phyloP scores from a whole-genome alignment of 228 moss, liverwort and hornwort genomes.

The Sphagnum fallax region DNA sequence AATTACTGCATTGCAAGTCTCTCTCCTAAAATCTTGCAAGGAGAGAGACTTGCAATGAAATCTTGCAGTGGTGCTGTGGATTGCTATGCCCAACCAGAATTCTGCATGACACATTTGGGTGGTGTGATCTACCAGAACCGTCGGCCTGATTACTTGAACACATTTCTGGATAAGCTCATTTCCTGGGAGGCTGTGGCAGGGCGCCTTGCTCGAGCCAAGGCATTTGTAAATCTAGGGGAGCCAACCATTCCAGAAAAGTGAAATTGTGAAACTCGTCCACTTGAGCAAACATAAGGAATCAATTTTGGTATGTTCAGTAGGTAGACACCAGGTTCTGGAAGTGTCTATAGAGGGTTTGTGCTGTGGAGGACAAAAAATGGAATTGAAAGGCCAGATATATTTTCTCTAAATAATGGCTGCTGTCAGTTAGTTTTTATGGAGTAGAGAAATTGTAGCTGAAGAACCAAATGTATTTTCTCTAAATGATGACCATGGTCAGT shows the following conservation, averaged over 20 bases:
- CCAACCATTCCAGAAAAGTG: conserved; percentile 62
- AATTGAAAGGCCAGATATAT: no score
- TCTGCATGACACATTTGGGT: background rate
- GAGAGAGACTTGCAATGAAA: background rate
- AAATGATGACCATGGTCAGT: no score
- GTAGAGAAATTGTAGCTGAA: no score
- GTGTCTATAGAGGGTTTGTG: no score
- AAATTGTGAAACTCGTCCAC: background rate
- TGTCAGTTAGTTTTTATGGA: no score
- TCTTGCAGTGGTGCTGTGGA: background rate
- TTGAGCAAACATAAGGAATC: no score
- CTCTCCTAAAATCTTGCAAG: background rate
- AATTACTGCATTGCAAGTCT: background rate
- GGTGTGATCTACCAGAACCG: conserved; percentile 40
- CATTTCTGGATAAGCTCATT: conserved; percentile 56
- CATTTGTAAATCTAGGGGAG: conserved; percentile 66
- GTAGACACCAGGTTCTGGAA: no score
- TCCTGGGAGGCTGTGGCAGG: conserved; percentile 62
- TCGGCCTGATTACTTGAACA: conserved; percentile 57
- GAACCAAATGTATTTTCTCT: no score
- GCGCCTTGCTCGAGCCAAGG: conserved; percentile 62
- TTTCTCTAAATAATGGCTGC: no score
- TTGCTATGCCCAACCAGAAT: background rate
- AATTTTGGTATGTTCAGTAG: no score
- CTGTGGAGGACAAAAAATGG: no score